Percentiles rank a stretch among this genome's conserved stretches.
Conservation (phyloP, 257 asterid genomes). For the Solanum piurae region DNA sequence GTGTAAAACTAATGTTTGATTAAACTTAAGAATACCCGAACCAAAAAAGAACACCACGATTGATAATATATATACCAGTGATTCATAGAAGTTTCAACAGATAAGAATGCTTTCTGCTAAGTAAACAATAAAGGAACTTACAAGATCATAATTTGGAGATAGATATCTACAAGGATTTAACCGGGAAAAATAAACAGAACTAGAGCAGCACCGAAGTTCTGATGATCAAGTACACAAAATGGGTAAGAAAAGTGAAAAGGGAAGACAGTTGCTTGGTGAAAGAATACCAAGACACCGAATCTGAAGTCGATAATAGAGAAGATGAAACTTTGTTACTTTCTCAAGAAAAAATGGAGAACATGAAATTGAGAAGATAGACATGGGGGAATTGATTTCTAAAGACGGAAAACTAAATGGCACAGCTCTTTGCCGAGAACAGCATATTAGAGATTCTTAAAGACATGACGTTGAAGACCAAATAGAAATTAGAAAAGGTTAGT, state of each 20-base stretch:
- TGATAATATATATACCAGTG: not conserved
- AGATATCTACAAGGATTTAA: not conserved
- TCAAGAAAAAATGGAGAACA: not conserved
- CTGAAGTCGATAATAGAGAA: not conserved
- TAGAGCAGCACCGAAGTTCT: not conserved
- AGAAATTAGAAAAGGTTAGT: not conserved
- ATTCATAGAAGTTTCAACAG: not conserved
- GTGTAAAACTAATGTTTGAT: not conserved
- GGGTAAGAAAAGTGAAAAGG: not conserved
- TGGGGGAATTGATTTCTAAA: not conserved
- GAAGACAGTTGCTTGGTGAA: not conserved
- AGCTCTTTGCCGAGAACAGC: not conserved
- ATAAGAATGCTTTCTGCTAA: not conserved
- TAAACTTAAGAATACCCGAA: not conserved
- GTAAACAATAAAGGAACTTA: not conserved
- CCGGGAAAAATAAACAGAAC: not conserved
- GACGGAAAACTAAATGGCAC: not conserved
- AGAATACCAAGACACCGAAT: not conserved
- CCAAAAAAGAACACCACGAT: not conserved
- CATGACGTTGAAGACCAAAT: not conserved
- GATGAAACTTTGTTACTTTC: not conserved
- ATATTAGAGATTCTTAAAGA: not conserved
- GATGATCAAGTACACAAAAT: not conserved
- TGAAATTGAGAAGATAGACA: not conserved
- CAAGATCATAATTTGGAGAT: not conserved